Percentiles rank a stretch among this genome's conserved stretches.
Conservation (phyloP, 2,329 filamentous ascomycete species). For the Ceratocystis eucalypticola region DNA sequence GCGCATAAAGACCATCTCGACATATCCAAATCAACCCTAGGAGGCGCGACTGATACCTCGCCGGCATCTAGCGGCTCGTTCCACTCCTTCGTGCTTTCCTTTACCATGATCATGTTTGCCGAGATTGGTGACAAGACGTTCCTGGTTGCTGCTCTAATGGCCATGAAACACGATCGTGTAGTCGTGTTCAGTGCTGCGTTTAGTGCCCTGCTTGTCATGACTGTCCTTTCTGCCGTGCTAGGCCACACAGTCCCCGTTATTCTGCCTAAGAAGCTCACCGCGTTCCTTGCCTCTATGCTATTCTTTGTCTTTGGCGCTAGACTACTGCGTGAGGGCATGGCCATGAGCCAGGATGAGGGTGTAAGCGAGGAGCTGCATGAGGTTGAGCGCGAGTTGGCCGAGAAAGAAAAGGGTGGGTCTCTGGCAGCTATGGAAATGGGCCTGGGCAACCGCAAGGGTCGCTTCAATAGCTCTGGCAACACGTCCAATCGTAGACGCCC, state of each 20-base stretch:
- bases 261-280: constrained; percentile 81
- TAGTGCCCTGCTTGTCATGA: constrained; percentile 83
- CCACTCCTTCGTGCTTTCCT: constrained; percentile 82
- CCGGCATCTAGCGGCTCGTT: constrained; percentile 35
- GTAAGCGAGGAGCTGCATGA: constrained; percentile 97
- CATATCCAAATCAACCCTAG: constrained; percentile 26
- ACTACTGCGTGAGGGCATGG: constrained; percentile 72
- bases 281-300: constrained; percentile 67
- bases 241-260: constrained; percentile 85
- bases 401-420: constrained; percentile 71
- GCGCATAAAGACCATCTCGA: constrained; percentile 52
- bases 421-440: constrained; percentile 65
- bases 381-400: constrained; percentile 82
- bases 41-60: constrained; percentile 22
- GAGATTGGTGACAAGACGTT: constrained; percentile 99
- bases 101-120: constrained; percentile 95
- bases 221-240: constrained; percentile 78
- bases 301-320: constrained; percentile 84
- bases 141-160: constrained; percentile 92
- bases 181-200: constrained; percentile 95
- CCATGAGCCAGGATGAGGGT: constrained; percentile 79
- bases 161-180: constrained; percentile 91
- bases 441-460: constrained; percentile 58
- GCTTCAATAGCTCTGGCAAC: constrained; percentile 61
- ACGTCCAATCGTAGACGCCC: constrained; percentile 40